Percentiles rank a stretch among this genome's conserved stretches.
Conservation (phyloP, 1,284 basidiomycete genomes). For the Malassezia obtusa region DNA sequence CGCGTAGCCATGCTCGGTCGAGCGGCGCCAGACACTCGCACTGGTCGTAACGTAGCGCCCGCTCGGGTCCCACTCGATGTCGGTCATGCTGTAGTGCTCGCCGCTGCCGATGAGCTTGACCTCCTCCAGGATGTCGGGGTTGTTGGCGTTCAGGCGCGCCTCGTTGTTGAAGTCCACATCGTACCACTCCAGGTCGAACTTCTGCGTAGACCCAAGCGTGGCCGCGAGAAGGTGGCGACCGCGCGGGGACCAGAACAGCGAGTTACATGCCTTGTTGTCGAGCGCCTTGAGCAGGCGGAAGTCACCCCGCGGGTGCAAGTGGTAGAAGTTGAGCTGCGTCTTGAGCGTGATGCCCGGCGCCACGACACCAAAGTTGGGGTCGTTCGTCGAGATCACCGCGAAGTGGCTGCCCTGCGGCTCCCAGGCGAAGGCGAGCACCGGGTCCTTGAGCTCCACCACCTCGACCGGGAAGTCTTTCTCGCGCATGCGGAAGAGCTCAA, state of each 20-base stretch:
- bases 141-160: constrained; percentile 54
- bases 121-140: constrained; percentile 60
- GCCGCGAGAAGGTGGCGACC: constrained; percentile 92
- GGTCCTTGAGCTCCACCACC: constrained; percentile 93
- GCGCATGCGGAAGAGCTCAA: constrained; percentile 93
- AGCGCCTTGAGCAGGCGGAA: constrained; percentile 79
- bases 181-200: constrained; percentile 98
- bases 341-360: constrained; percentile 85
- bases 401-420: constrained; percentile 94
- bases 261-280: constrained; percentile 79
- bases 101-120: constrained; percentile 72
- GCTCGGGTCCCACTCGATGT: constrained; percentile 96
- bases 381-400: constrained; percentile 85
- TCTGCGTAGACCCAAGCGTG: constrained; percentile 84
- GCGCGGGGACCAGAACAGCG: constrained; percentile 91
- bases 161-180: constrained; percentile 81
- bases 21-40: constrained; percentile 89
- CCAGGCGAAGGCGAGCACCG: constrained; percentile 95
- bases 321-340: constrained; percentile 93
- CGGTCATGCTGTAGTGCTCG: constrained; percentile 98
- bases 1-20: constrained; percentile 90
- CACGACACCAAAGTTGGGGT: constrained; percentile 79
- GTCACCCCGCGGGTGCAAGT: constrained; percentile 89
- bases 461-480: constrained; percentile 98
- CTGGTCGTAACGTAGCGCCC: constrained; percentile 87